Base-by-base conservation (phyloP, 2,329 filamentous ascomycete genomes). In the Claviceps capensis region DNA sequence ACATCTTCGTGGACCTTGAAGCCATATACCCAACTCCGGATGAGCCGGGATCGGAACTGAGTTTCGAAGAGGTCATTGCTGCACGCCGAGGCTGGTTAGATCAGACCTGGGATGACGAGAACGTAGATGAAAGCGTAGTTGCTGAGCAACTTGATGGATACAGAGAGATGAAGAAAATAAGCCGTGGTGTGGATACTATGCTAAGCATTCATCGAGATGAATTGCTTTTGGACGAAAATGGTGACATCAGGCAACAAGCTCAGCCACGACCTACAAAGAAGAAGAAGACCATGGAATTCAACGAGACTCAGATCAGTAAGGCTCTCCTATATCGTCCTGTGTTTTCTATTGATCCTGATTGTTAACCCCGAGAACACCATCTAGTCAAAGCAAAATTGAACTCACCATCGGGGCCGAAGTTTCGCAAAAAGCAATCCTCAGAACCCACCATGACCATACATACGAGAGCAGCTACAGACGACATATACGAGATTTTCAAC, bases 361-460 rank as follows among this genome's bases (percentile, higher is more conserved):
- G 13, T 2, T 9, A 42, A n/a, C 43, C 65, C 70, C 60, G 75
- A 59, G 53, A 14, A 8, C 41, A 26, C 55, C 58, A 91, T 34
- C 55, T 59, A 93, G 88, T 97, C 67, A 93, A 95, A 74, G 85
- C 89, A 53, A 96, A 96, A 60, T 73, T 97, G 51, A 88, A 93
- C 61, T 96, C 91, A 2, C 91, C 90, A 0, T 86, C 86, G 0
- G 80, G 83, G n/a, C 82, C 82, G 4, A 97, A 94, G 67, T 76
- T 91, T 52, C 85, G 83, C 57, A 87, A 87, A 66, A 93, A 86
- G 65, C 83, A 82, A 59, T 58, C 68, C 2, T 72, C 77, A 49
- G 91, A 97, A 67, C 87, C 90, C n/a, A 98, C 93, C 1, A 96
- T 98, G 90, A 98, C 93, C 0, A 80, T 98, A 58, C 89, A 97